A percentile compares a stretch with the other conserved stretches of the same genome.
Evolutionary conservation across 352 stramenopile species (phyloP).

Genomic region (Pythium utonaiense): DNA sequence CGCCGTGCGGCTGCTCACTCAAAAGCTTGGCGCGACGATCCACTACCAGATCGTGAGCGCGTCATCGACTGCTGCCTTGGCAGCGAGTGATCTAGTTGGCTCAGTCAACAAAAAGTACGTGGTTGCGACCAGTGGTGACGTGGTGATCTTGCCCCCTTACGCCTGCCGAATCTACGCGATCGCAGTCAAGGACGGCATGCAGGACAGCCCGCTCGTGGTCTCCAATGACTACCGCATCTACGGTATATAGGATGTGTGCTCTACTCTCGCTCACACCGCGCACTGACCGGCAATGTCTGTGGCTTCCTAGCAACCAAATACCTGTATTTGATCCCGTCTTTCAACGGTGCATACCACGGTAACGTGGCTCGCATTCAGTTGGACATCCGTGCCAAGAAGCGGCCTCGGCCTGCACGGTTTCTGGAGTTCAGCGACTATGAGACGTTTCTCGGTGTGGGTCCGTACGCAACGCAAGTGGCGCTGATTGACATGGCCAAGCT

Average conservation of each 20-base stretch:
- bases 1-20: slow-evolving; percentile 46
- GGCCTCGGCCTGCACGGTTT: slow-evolving; percentile 62
- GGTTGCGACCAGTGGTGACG: slow-evolving; percentile 33
- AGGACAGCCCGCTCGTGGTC: slow-evolving; percentile 39
- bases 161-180: slow-evolving; percentile 61
- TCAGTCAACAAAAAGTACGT: slow-evolving; percentile 19
- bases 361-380: slow-evolving; percentile 59
- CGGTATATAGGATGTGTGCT: slow-evolving; percentile 26
- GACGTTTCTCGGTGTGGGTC: slow-evolving; percentile 54
- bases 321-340: slow-evolving; percentile 63
- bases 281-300: background rate
- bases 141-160: slow-evolving; percentile 50
- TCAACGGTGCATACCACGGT: slow-evolving; percentile 68
- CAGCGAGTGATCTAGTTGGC: slow-evolving; percentile 27
- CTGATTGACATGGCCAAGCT: slow-evolving; percentile 56
- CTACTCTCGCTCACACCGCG: background rate
- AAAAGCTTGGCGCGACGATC: slow-evolving; percentile 51
- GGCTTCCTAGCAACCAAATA: slow-evolving; percentile 56
- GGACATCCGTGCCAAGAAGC: slow-evolving; percentile 73
- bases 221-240: slow-evolving; percentile 60
- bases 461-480: slow-evolving; percentile 52
- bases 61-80: slow-evolving; percentile 1
- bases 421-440: slow-evolving; percentile 82
- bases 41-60: slow-evolving; percentile 48
- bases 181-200: slow-evolving; percentile 60